Percentiles rank a stretch among this genome's conserved stretches.
Evolutionary conservation across 2,329 filamentous ascomycete species (phyloP).

Genomic region (Leptographium lundbergii): DNA sequence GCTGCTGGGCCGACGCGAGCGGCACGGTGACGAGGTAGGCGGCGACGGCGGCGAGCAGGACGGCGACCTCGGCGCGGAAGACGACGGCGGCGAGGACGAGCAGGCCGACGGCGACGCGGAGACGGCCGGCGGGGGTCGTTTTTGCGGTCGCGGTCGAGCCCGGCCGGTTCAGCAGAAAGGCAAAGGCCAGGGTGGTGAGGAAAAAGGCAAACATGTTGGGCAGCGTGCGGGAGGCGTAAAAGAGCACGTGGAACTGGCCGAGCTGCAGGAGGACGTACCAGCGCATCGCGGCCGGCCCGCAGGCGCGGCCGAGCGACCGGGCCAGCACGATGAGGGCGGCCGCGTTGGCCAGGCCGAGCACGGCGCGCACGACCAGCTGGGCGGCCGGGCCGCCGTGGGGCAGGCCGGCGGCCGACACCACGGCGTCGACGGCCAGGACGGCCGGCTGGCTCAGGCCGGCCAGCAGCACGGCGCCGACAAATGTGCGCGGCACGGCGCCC

Average conservation of each 20-base stretch:
- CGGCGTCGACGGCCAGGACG: slow-evolving; percentile 32
- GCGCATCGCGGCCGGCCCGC: slow-evolving; percentile 53
- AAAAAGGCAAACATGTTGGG: slow-evolving; percentile 96
- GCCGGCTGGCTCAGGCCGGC: slow-evolving; percentile 60
- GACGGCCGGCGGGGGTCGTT: slow-evolving; percentile 26
- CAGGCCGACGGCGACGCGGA: slow-evolving; percentile 55
- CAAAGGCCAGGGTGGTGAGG: slow-evolving; percentile 45
- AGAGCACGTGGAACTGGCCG: slow-evolving; percentile 84
- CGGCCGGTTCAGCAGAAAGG: slow-evolving; percentile 12
- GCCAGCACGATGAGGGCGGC: slow-evolving; percentile 54
- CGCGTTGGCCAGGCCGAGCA: slow-evolving; percentile 69
- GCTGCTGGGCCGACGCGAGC: slow-evolving; percentile 30
- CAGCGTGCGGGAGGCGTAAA: slow-evolving; percentile 81
- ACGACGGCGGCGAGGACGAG: slow-evolving; percentile 71
- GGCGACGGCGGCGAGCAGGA: slow-evolving; percentile 60
- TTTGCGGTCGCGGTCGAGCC: slow-evolving; percentile 26
- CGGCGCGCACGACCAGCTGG: slow-evolving; percentile 54
- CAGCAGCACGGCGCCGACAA: slow-evolving; percentile 68
- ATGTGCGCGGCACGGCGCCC: slow-evolving; percentile 83
- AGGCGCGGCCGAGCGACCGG: slow-evolving; percentile 48
- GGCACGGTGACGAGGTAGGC: slow-evolving; percentile 46
- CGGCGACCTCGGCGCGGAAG: slow-evolving; percentile 80
- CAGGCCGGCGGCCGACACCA: background rate
- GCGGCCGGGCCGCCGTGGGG: slow-evolving; percentile 23
- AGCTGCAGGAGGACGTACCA: slow-evolving; percentile 74